These are phyloP conservation scores for Begonia fuchsioides DNA, from an alignment of 306 rosid genomes.

Conservation along the genomic window DNA sequence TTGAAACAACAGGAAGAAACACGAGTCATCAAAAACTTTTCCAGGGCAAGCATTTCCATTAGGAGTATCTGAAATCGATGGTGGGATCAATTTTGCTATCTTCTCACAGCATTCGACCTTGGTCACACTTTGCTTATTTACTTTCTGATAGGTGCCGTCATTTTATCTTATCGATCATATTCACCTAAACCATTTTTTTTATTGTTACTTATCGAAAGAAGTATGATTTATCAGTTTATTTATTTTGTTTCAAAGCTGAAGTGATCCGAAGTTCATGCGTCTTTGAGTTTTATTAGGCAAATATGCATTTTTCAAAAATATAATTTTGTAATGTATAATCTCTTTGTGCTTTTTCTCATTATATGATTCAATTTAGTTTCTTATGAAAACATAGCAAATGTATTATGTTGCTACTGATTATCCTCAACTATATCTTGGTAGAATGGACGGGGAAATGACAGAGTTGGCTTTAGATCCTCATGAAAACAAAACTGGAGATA, in stretches of 20 bases:
- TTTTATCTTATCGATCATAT: not conserved
- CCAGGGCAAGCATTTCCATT: constrained; percentile 85
- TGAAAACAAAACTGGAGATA: constrained; percentile 76
- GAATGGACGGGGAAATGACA: constrained; percentile 40
- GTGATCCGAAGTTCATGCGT: too few species aligned
- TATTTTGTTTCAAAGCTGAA: not conserved
- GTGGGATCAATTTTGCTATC: constrained; percentile 72
- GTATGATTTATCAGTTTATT: not conserved
- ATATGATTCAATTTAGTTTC: too few species aligned
- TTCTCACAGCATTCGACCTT: constrained; percentile 83
- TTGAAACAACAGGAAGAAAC: constrained; percentile 49
- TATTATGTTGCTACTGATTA: constrained; percentile 9
- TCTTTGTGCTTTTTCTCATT: not conserved
- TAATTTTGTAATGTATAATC: not conserved
- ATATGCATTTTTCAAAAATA: too few species aligned
- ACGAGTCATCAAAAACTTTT: constrained; percentile 24
- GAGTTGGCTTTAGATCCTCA: constrained; percentile 64
- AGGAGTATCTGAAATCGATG: constrained; percentile 72
- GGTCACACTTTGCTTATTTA: constrained; percentile 62
- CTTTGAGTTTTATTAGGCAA: too few species aligned
- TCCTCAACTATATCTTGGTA: constrained; percentile 22
- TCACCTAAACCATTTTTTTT: not conserved
- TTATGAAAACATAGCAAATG: too few species aligned
- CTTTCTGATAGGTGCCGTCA: constrained; percentile 34
- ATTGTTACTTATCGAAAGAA: not conserved